Base-by-base conservation (phyloP, 2,329 filamentous ascomycete genomes). In the Kalaharituber pfeilii region DNA sequence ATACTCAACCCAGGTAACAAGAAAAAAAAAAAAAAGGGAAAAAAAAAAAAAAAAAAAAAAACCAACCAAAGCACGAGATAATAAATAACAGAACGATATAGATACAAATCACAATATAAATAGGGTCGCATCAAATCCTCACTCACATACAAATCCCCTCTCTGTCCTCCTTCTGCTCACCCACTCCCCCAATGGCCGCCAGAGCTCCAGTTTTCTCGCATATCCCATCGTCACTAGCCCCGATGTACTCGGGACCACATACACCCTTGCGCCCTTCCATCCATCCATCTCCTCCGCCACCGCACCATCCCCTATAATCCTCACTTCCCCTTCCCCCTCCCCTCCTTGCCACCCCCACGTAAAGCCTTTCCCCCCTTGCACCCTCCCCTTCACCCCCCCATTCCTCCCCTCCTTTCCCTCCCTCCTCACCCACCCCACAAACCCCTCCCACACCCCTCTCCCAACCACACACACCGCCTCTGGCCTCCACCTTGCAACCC, bases 191-290 rank as follows among this genome's bases (percentile, higher is more conserved):
- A 98, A 73, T 55, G 86, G 79, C 61, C 73, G 79, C 87, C 89
- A 96, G 50, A 95, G 84, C 50, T 70, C 77, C 71, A 91, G 77
- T 69, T 95, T 96, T 73, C 95, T 84, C 5, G 74, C 74, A 42
- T 73, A 80, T 68, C 91, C 71, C 36, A 76, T 78, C 2, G 88
- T 87, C 3, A 86, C 86, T 62, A 95, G 68, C 1, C 88, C 89
- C 70, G 87, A 95, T 49, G 91, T 96, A 63, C 83, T 93, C 49
- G 82, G 84, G 11, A 88, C 81, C 18, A 96, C 91, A 72, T 94
- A 96, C 1, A 96, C 81, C 62, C 71, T 79, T 3, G 86, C 78
- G 0, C 89, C 88, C 1, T 70, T 68, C 82, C 84, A 94, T 13
- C 67, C 70, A 2, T 69, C 66, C 60, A 55, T 74, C 70, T 54